These are phyloP conservation scores for Rutstroemia sp. DNA, from an alignment of 2,329 filamentous ascomycete species.

Conservation along the genomic window DNA sequence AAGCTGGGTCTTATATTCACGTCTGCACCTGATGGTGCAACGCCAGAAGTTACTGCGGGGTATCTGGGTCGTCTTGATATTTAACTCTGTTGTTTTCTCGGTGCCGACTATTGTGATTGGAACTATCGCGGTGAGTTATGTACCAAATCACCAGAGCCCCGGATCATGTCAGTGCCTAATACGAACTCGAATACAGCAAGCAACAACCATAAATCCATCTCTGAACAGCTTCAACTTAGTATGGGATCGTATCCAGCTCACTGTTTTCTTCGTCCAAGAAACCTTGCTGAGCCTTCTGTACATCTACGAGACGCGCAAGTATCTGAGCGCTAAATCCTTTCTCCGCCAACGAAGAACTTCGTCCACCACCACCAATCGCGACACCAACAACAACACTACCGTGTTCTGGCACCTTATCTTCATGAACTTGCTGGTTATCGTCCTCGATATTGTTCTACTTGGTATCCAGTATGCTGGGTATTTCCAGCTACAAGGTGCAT, in stretches of 20 bases:
- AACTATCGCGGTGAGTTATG: neutral
- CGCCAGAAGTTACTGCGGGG: slow-evolving; percentile 36
- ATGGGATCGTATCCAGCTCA: slow-evolving; percentile 38
- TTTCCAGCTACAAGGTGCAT: slow-evolving; percentile 32
- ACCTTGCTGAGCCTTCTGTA: slow-evolving; percentile 41
- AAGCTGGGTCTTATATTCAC: slow-evolving; percentile 43
- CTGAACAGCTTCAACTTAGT: slow-evolving; percentile 32
- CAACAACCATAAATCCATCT: slow-evolving; percentile 9
- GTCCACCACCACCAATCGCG: neutral
- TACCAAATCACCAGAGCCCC: neutral
- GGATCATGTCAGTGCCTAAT: neutral
- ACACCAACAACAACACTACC: neutral
- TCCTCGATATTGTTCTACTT: slow-evolving; percentile 36
- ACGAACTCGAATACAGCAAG: slow-evolving; percentile 33
- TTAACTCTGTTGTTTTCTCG: slow-evolving; percentile 41
- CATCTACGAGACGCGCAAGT: slow-evolving; percentile 39
- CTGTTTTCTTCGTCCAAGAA: slow-evolving; percentile 39
- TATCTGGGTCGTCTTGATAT: slow-evolving; percentile 44
- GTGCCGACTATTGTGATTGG: slow-evolving; percentile 40
- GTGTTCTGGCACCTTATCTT: slow-evolving; percentile 33
- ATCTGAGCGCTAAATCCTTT: slow-evolving; percentile 2
- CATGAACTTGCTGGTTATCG: slow-evolving; percentile 39
- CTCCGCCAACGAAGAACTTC: slow-evolving; percentile 29
- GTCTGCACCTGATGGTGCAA: slow-evolving; percentile 47
- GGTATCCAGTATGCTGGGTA: slow-evolving; percentile 30